A percentile compares a stretch with the other conserved stretches of the same genome.
phyloP scores from a whole-genome alignment of 2,329 filamentous ascomycete species.

The Cytospora piceae region DNA sequence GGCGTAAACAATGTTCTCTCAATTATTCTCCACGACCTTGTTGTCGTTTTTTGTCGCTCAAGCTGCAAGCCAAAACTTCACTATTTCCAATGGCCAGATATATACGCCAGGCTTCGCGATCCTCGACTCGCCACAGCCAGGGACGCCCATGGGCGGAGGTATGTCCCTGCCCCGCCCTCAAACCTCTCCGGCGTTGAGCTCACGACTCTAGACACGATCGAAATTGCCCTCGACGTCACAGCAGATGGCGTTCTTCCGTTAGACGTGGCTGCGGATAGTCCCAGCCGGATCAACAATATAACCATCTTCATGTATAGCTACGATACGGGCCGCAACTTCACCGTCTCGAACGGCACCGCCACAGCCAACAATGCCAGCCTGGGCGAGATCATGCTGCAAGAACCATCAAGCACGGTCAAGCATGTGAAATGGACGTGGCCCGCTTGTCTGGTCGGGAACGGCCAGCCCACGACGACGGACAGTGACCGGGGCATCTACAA shows the following conservation, averaged over 20 bases:
- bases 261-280: constrained; percentile 55
- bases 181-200: not conserved
- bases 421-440: constrained; percentile 76
- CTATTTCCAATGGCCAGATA: constrained; percentile 66
- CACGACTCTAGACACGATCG: constrained; percentile 54
- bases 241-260: constrained; percentile 67
- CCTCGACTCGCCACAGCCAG: constrained; percentile 67
- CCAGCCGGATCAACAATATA: constrained; percentile 65
- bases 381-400: constrained; percentile 65
- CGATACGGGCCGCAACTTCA: constrained; percentile 66
- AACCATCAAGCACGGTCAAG: constrained; percentile 71
- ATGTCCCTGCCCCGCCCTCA: constrained; percentile 36
- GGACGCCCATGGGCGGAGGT: constrained; percentile 67
- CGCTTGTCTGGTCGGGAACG: constrained; percentile 66
- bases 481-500: constrained; percentile 68
- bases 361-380: constrained; percentile 56
- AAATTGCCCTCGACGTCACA: constrained; percentile 69
- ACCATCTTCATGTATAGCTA: constrained; percentile 70
- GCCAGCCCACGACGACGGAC: constrained; percentile 47
- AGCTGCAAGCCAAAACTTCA: constrained; percentile 51
- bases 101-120: constrained; percentile 71
- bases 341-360: constrained; percentile 66
- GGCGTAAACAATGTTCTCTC: constrained; percentile 14
- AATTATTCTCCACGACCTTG: constrained; percentile 16
- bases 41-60: constrained; percentile 38